A percentile compares a stretch with the other conserved stretches of the same genome.
Evolutionary conservation across 2,329 filamentous ascomycete genomes (phyloP).

Genomic region (Arthrobotrys iridis): DNA sequence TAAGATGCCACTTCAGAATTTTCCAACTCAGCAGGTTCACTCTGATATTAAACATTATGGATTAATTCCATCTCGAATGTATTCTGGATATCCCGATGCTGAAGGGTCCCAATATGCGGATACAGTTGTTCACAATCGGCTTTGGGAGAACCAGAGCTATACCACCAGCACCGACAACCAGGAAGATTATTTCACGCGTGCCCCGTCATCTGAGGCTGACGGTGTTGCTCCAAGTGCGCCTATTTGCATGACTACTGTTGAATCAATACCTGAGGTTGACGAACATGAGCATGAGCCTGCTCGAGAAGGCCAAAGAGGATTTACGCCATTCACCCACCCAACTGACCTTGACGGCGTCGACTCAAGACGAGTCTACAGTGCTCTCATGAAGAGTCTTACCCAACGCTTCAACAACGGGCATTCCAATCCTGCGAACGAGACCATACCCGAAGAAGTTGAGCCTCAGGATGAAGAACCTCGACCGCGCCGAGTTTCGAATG

Average conservation of each 20-base stretch:
- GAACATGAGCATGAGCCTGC: neutral
- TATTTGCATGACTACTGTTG: slow-evolving; percentile 1
- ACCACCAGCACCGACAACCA: slow-evolving; percentile 41
- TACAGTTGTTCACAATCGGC: slow-evolving; percentile 40
- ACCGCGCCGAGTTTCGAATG: slow-evolving; percentile 11
- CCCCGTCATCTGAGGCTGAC: neutral
- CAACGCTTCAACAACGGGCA: slow-evolving; percentile 7
- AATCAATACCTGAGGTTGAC: neutral
- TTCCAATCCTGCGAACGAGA: neutral
- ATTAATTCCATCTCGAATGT: neutral
- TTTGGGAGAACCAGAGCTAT: slow-evolving; percentile 48
- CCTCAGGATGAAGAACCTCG: slow-evolving; percentile 17
- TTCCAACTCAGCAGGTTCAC: slow-evolving; percentile 45
- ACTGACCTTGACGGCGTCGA: slow-evolving; percentile 33
- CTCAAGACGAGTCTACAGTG: slow-evolving; percentile 40
- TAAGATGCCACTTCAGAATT: neutral
- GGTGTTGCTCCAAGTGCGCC: slow-evolving; percentile 2
- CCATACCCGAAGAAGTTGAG: slow-evolving; percentile 24
- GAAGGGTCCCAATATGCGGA: slow-evolving; percentile 42
- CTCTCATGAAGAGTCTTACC: slow-evolving; percentile 36
- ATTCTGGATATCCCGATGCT: slow-evolving; percentile 14
- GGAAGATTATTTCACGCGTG: slow-evolving; percentile 35
- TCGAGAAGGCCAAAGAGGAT: slow-evolving; percentile 14
- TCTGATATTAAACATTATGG: slow-evolving; percentile 43
- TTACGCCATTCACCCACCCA: slow-evolving; percentile 26